A percentile compares a stretch with the other conserved stretches of the same genome.
Evolutionary conservation across 139 green algal genomes (phyloP).

Genomic region (Chlamydomonas sp.): DNA sequence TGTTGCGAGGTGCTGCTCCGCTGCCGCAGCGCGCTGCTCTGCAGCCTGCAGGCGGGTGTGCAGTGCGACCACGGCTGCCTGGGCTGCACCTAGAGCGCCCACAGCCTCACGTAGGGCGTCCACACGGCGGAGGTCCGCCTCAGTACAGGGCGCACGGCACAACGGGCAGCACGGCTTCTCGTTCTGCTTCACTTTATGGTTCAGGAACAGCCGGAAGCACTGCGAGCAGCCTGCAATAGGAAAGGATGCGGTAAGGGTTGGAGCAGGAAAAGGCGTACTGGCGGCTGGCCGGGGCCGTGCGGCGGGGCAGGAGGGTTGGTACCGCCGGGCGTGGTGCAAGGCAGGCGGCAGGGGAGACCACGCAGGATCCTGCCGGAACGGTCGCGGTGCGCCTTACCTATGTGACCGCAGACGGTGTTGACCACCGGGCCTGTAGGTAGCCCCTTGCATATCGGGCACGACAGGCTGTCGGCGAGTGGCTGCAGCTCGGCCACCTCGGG

Average conservation of each 20-base stretch:
- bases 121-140: conserved; percentile 19
- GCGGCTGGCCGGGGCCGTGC: neutral
- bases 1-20: neutral
- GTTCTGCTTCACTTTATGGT: conserved; percentile 5
- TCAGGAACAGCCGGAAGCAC: conserved; percentile 43
- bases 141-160: conserved; percentile 25
- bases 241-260: neutral
- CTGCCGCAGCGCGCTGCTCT: neutral
- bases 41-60: neutral
- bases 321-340: neutral
- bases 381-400: conserved; percentile 38
- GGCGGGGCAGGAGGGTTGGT: neutral
- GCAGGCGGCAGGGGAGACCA: neutral
- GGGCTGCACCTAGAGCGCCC: neutral
- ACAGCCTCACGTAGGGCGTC: conserved; percentile 21
- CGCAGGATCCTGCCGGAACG: neutral
- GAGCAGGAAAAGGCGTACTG: neutral
- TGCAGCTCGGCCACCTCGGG: conserved; percentile 28
- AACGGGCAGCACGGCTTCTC: conserved; percentile 24
- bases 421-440: conserved; percentile 35
- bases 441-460: conserved; percentile 48
- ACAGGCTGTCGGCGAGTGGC: conserved; percentile 4
- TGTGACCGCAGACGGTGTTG: conserved; percentile 34
- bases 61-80: neutral
- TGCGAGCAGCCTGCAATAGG: conserved; percentile 47